These are phyloP conservation scores for Suillus cothurnatus DNA, from an alignment of 768 basidiomycete genomes.

Conservation along the genomic window DNA sequence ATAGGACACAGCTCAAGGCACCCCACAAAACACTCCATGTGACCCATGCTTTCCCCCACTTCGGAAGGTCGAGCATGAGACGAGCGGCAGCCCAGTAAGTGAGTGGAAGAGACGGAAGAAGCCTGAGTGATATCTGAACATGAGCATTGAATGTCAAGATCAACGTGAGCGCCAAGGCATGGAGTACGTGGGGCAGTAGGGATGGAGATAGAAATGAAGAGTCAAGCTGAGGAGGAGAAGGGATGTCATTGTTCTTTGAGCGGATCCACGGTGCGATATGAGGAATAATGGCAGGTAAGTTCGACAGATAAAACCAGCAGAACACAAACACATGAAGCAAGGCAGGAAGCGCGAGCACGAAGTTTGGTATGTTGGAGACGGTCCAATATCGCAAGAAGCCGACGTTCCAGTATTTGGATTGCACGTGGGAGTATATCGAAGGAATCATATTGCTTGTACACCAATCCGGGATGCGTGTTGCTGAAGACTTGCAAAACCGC, in stretches of 20 bases:
- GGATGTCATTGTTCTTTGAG: background rate
- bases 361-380: slow-evolving; percentile 81
- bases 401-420: slow-evolving; percentile 82
- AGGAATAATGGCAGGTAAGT: slow-evolving; percentile 9
- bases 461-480: slow-evolving; percentile 50
- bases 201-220: slow-evolving; percentile 42
- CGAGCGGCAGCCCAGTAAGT: slow-evolving; percentile 86
- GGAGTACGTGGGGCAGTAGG: slow-evolving; percentile 73
- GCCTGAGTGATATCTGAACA: slow-evolving; percentile 83
- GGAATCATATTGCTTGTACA: slow-evolving; percentile 57
- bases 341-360: slow-evolving; percentile 75
- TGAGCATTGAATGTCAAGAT: slow-evolving; percentile 80
- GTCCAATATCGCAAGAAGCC: slow-evolving; percentile 92
- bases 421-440: slow-evolving; percentile 80
- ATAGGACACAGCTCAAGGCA: slow-evolving; percentile 65
- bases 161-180: slow-evolving; percentile 62
- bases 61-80: slow-evolving; percentile 52
- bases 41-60: slow-evolving; percentile 64
- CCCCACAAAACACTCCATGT: slow-evolving; percentile 84
- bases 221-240: slow-evolving; percentile 5
- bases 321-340: slow-evolving; percentile 50
- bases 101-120: slow-evolving; percentile 74
- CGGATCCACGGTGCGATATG: slow-evolving; percentile 7
- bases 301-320: slow-evolving; percentile 26
- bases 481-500: slow-evolving; percentile 57